Evolutionary conservation across 495 filamentous ascomycete genomes (phyloP), one percentile per base, ranked within the genome.

Genomic region (Clohesyomyces aquaticus): DNA sequence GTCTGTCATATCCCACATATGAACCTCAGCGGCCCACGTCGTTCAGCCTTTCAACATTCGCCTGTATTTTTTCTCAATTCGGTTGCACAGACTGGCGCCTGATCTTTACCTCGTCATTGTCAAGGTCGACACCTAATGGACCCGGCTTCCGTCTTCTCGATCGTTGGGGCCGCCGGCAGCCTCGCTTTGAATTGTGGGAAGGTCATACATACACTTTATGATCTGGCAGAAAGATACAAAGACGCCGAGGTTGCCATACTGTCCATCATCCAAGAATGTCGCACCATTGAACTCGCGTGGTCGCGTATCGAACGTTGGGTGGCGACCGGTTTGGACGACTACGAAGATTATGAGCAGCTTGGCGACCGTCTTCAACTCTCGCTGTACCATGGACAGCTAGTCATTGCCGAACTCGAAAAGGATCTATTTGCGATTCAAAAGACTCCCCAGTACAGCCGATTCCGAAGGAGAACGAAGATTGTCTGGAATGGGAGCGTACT

Each of bases 401-500:
- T 53, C 14, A 66, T 66, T 46, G n/a, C 28, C 1, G 55, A 55
- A 8, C 41, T 59, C 11, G 63, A 66, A 26, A 25, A 45, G 18
- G 55, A 66, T 12, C 23, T 66, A 2, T 16, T 8, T 10, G 12
- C 32, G 1, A 47, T 43, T 8, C 42, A 11, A 19, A 41, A 8
- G 29, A 1, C 32, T 3, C n/a, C n/a, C n/a, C 21, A 46, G 18
- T 8, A 22, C 19, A 26, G n/a, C 22, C 1, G 3, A 9, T 43
- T 52, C 43, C 19, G 23, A 43, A 26, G 63, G n/a, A 9, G 48
- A 25, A n/a, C 14, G 8, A 48, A 10, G 9, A 3, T 66, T 14
- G 8, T 59, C 54, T 42, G 73, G 72, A 14, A 75, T 69, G 55
- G 80, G 77, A n/a, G 75, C 72, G 2, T 71, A 59, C 42, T 69